Evolutionary conservation across 768 basidiomycete genomes (phyloP).

Genomic region (Leccinum imitatum): DNA sequence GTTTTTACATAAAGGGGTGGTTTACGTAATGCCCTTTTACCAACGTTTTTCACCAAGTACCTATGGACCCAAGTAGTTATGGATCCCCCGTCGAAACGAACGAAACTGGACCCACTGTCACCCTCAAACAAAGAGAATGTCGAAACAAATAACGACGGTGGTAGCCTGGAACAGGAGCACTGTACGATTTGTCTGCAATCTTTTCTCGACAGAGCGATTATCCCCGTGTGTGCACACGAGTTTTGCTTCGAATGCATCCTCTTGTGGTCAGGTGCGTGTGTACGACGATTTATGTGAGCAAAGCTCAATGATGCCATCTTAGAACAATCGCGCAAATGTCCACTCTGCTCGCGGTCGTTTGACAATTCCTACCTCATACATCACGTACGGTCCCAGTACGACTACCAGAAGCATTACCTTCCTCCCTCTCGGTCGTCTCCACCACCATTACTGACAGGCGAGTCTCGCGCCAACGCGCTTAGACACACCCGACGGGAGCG

Average conservation of each 20-base stretch:
- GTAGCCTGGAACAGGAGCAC: slow-evolving; percentile 32
- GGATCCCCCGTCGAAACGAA: slow-evolving; percentile 35
- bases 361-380: slow-evolving; percentile 77
- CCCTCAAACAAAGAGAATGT: neutral
- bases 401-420: slow-evolving; percentile 81
- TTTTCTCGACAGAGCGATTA: slow-evolving; percentile 73
- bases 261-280: slow-evolving; percentile 75
- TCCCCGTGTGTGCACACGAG: slow-evolving; percentile 86
- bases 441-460: slow-evolving; percentile 34
- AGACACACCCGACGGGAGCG: slow-evolving; percentile 40
- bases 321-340: slow-evolving; percentile 81
- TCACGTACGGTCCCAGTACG: slow-evolving; percentile 70
- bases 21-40: slow-evolving; percentile 1
- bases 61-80: too few species aligned
- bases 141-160: neutral
- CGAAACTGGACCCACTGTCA: slow-evolving; percentile 32
- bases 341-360: slow-evolving; percentile 66
- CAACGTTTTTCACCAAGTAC: neutral
- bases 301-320: neutral
- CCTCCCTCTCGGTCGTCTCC: slow-evolving; percentile 59
- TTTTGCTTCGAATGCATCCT: slow-evolving; percentile 92
- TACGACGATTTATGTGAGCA: neutral
- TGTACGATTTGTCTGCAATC: slow-evolving; percentile 88
- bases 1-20: neutral
- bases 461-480: slow-evolving; percentile 30